Conservation (phyloP, 23 red algal genomes). For the Pyropia yezoensis region DNA sequence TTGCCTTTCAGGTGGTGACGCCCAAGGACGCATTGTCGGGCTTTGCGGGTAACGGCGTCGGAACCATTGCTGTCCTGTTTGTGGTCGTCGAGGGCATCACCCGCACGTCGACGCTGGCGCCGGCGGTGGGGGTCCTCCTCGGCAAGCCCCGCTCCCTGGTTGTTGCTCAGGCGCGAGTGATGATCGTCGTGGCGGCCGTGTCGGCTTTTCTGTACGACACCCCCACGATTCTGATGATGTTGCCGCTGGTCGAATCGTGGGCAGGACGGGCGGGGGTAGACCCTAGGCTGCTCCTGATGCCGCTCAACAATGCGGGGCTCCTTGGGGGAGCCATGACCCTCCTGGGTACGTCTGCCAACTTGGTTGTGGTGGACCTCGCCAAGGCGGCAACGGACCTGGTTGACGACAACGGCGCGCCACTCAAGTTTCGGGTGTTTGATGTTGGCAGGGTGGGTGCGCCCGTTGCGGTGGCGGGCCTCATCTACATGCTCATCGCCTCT, state of each 20-base stretch:
- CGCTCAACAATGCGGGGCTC: conserved; percentile 82
- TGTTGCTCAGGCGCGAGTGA: conserved; percentile 61
- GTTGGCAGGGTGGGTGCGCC: conserved; percentile 50
- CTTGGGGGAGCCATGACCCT: conserved; percentile 86
- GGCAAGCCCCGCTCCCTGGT: conserved; percentile 53
- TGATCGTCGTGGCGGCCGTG: conserved; percentile 47
- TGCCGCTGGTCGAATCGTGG: conserved; percentile 78
- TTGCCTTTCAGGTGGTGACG: conserved; percentile 62
- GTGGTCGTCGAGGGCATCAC: conserved; percentile 82
- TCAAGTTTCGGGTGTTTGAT: conserved; percentile 55
- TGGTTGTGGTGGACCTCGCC: conserved; percentile 76
- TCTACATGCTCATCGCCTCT: conserved; percentile 56
- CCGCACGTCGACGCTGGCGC: conserved; percentile 54
- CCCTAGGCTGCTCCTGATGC: conserved; percentile 79
- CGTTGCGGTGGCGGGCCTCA: conserved; percentile 35
- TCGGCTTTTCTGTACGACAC: conserved; percentile 93
- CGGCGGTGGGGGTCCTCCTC: conserved; percentile 48
- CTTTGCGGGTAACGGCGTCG: conserved; percentile 75
- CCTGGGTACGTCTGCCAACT: conserved; percentile 78
- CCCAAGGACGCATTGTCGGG: conserved; percentile 53
- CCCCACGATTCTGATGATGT: conserved; percentile 79
- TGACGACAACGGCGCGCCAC: conserved; percentile 6
- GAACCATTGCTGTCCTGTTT: conserved; percentile 75
- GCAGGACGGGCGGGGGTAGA: conserved; percentile 52
- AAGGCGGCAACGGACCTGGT: conserved; percentile 19